Percentiles rank a stretch among this genome's conserved stretches.
These are phyloP conservation scores for Cardiospermum halicacabum DNA, from an alignment of 345 rosid species.

Conservation along the genomic window DNA sequence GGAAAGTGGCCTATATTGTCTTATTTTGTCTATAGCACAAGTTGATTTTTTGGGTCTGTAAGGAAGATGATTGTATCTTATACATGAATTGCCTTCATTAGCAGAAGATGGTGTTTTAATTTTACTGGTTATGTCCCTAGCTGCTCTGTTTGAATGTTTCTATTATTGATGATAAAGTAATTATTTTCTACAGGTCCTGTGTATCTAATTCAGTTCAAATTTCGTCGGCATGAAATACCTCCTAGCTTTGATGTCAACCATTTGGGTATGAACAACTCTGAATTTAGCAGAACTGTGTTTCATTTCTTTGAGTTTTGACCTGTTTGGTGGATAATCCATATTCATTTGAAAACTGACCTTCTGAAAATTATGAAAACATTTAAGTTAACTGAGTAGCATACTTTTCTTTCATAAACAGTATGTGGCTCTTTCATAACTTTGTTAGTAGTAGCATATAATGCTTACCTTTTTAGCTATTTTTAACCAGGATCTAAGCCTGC, in stretches of 20 bases:
- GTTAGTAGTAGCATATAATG: neutral
- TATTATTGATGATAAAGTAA: slow-evolving; percentile 7
- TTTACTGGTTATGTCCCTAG: neutral
- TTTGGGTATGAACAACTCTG: slow-evolving; percentile 48
- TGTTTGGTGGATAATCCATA: neutral
- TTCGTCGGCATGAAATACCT: slow-evolving; percentile 92
- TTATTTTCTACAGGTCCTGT: slow-evolving; percentile 53
- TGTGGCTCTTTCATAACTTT: neutral
- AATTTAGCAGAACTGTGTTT: neutral
- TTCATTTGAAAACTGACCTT: neutral
- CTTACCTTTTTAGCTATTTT: neutral
- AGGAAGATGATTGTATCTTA: neutral
- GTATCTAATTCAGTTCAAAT: slow-evolving; percentile 83
- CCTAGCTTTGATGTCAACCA: slow-evolving; percentile 72
- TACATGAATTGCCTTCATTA: neutral
- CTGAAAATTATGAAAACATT: neutral
- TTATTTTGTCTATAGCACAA: neutral
- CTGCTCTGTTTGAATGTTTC: slow-evolving; percentile 4
- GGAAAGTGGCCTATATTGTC: neutral
- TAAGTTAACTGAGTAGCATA: neutral
- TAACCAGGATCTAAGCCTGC: neutral
- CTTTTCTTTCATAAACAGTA: neutral
- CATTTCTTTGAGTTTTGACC: neutral
- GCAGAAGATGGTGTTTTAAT: neutral
- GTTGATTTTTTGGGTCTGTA: neutral